These are phyloP conservation scores for Lyophyllum shimeji DNA, from an alignment of 768 basidiomycete genomes.

Conservation along the genomic window DNA sequence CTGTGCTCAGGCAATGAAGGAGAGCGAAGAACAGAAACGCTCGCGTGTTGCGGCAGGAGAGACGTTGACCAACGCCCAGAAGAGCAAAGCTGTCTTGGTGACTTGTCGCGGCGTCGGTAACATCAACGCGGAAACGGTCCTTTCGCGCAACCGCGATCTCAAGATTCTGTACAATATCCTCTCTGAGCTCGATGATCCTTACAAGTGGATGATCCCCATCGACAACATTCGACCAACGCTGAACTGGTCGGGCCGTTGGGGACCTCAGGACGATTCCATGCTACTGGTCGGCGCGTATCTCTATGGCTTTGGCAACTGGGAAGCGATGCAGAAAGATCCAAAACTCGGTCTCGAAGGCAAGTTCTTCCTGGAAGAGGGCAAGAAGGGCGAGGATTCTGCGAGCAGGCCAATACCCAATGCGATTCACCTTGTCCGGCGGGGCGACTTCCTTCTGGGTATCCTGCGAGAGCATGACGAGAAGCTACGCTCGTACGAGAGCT, in stretches of 20 bases:
- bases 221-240: conserved; percentile 93
- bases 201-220: conserved; percentile 85
- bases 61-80: conserved; percentile 87
- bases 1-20: conserved; percentile 80
- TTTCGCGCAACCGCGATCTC: conserved; percentile 86
- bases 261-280: conserved; percentile 89
- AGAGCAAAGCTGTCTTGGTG: conserved; percentile 96
- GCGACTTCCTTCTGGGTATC: conserved; percentile 87
- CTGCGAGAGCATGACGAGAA: conserved; percentile 89
- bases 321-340: conserved; percentile 87
- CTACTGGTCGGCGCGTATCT: conserved; percentile 90
- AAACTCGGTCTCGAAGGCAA: conserved; percentile 84
- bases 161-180: conserved; percentile 85
- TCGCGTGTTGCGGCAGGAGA: conserved; percentile 78
- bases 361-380: conserved; percentile 97
- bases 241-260: conserved; percentile 98
- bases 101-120: conserved; percentile 86
- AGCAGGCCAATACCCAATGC: conserved; percentile 93
- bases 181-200: conserved; percentile 66
- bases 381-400: conserved; percentile 85
- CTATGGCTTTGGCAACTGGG: conserved; percentile 98
- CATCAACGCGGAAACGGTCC: conserved; percentile 97
- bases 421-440: conserved; percentile 95
- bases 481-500: conserved; percentile 84
- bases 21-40: conserved; percentile 81